phyloP scores from a whole-genome alignment of 441 rosid species.

The Pelargonium australe region DNA sequence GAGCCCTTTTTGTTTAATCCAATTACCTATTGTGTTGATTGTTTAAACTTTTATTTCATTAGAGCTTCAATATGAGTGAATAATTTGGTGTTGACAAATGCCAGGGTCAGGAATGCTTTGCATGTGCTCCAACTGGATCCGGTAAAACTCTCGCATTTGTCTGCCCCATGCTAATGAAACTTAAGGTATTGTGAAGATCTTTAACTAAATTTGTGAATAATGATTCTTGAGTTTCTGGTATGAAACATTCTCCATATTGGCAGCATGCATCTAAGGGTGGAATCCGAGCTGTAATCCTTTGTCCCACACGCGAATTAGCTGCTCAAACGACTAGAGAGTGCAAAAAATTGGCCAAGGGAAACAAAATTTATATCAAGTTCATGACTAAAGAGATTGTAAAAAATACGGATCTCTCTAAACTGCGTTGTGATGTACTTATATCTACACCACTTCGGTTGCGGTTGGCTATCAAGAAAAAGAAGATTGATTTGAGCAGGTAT shows the following conservation, averaged over 20 bases:
- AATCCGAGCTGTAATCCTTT: conserved; percentile 66
- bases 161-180: conserved; percentile 84
- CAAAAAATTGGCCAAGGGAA: conserved; percentile 74
- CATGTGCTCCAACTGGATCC: conserved; percentile 95
- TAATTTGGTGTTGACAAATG: background rate
- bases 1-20: background rate
- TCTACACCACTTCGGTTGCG: conserved; percentile 74
- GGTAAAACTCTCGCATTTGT: conserved; percentile 89
- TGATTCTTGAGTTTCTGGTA: conserved; percentile 20
- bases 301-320: conserved; percentile 83
- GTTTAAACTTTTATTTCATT: background rate
- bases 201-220: conserved; percentile 5
- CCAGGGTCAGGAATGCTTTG: conserved; percentile 88
- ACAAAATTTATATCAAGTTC: conserved; percentile 51
- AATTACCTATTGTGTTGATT: background rate
- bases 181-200: conserved; percentile 48
- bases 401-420: conserved; percentile 54
- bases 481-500: conserved; percentile 82
- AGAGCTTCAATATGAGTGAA: background rate
- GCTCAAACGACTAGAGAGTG: conserved; percentile 84
- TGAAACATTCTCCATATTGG: conserved; percentile 4
- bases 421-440: conserved; percentile 68
- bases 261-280: conserved; percentile 63
- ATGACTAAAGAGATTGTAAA: conserved; percentile 71
- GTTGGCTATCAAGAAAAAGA: conserved; percentile 56